Evolutionary conservation across 1,139 yeast genomes (phyloP).

Genomic region (Nakaseomyces bracarensis): DNA sequence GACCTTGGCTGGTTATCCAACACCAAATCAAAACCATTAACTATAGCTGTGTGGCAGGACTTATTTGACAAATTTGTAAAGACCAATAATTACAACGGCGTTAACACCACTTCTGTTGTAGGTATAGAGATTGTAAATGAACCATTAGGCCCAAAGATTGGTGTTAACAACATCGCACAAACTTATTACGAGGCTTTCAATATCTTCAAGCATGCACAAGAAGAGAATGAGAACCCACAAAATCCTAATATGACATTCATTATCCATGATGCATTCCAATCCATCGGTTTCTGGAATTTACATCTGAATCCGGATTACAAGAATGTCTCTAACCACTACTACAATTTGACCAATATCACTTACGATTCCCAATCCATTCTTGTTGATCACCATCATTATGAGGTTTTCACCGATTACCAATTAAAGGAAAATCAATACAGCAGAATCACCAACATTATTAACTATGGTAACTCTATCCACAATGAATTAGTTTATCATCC

Average conservation of each 20-base stretch:
- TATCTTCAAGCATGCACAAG: slow-evolving; percentile 34
- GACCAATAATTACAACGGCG: slow-evolving; percentile 25
- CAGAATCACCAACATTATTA: slow-evolving; percentile 31
- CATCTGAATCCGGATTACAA: slow-evolving; percentile 35
- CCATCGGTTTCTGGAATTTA: slow-evolving; percentile 44
- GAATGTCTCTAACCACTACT: slow-evolving; percentile 23
- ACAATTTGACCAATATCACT: slow-evolving; percentile 14
- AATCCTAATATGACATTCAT: slow-evolving; percentile 40
- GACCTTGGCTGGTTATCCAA: slow-evolving; percentile 45
- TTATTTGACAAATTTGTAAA: slow-evolving; percentile 52
- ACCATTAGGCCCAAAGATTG: slow-evolving; percentile 45
- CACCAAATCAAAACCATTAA: slow-evolving; percentile 37
- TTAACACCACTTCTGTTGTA: slow-evolving; percentile 44
- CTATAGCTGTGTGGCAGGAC: slow-evolving; percentile 38
- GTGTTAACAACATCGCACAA: slow-evolving; percentile 34
- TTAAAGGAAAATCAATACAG: slow-evolving; percentile 31
- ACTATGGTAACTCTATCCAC: slow-evolving; percentile 35
- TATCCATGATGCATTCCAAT: slow-evolving; percentile 52
- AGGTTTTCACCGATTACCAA: slow-evolving; percentile 44
- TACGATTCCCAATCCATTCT: slow-evolving; percentile 35
- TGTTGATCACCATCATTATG: slow-evolving; percentile 57
- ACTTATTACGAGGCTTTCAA: slow-evolving; percentile 34
- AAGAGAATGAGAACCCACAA: slow-evolving; percentile 31
- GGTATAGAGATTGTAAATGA: slow-evolving; percentile 62
- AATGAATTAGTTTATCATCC: slow-evolving; percentile 39